A percentile compares a stretch with the other conserved stretches of the same genome.
These are phyloP conservation scores for Thyridium curvatum DNA, from an alignment of 2,329 filamentous ascomycete genomes.

Conservation along the genomic window DNA sequence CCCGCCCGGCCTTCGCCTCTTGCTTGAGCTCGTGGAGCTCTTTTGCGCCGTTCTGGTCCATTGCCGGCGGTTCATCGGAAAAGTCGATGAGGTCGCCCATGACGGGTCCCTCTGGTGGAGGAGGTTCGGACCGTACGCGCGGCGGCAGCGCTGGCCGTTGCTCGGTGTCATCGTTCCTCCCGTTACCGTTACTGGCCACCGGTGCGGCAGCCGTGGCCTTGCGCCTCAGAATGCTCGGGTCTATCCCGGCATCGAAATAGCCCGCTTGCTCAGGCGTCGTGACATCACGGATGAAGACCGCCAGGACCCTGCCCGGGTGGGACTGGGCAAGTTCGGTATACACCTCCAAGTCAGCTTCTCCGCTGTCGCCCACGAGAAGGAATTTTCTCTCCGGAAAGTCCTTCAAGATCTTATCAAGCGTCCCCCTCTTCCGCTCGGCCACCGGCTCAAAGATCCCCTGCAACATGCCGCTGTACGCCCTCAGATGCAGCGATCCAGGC, in stretches of 20 bases:
- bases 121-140: conserved; percentile 14
- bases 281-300: conserved; percentile 91
- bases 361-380: conserved; percentile 88
- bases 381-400: conserved; percentile 91
- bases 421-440: conserved; percentile 86
- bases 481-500: conserved; percentile 85
- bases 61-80: conserved; percentile 42
- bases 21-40: conserved; percentile 21
- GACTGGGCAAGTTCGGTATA: conserved; percentile 89
- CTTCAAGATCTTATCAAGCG: conserved; percentile 73
- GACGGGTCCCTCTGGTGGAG: conserved; percentile 24
- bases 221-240: conserved; percentile 14
- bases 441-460: conserved; percentile 98
- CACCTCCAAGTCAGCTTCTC: conserved; percentile 93
- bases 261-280: conserved; percentile 68
- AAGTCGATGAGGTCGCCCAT: conserved; percentile 58
- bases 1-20: conserved; percentile 49
- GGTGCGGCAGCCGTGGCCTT: conserved; percentile 13
- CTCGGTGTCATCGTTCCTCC: conserved; percentile 9
- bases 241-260: conserved; percentile 67
- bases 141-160: conserved; percentile 26
- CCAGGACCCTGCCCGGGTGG: conserved; percentile 76
- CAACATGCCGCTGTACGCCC: conserved; percentile 94
- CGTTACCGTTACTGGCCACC: conserved; percentile 15
- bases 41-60: conserved; percentile 24